phyloP scores from a whole-genome alignment of 768 basidiomycete species.

The Rhizopogon roseolus region DNA sequence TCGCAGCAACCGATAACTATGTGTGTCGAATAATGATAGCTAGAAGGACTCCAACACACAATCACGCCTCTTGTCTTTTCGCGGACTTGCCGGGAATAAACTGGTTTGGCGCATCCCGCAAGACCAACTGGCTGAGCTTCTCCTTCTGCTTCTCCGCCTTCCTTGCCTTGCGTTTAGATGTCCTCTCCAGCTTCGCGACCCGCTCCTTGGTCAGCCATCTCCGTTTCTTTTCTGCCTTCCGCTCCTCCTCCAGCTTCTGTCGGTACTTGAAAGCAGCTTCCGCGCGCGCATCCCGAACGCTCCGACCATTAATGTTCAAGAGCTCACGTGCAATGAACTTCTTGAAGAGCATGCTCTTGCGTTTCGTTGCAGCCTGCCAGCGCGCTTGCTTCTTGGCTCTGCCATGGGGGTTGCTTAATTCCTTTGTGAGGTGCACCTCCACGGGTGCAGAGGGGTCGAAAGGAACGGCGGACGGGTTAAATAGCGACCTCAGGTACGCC shows the following conservation, averaged over 20 bases:
- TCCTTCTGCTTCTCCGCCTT: conserved; percentile 45
- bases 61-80: conserved; percentile 4
- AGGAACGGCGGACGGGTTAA: conserved; percentile 34
- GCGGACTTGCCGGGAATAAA: conserved; percentile 36
- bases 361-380: conserved; percentile 56
- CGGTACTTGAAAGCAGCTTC: conserved; percentile 77
- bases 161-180: conserved; percentile 35
- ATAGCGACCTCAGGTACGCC: conserved; percentile 53
- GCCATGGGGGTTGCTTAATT: conserved; percentile 78
- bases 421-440: conserved; percentile 60
- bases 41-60: background rate
- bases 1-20: background rate
- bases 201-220: conserved; percentile 39
- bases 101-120: conserved; percentile 56
- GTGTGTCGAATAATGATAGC: background rate
- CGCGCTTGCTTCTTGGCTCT: conserved; percentile 78
- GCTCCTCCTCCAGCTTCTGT: conserved; percentile 50
- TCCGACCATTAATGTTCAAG: conserved; percentile 55
- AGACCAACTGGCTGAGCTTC: conserved; percentile 46
- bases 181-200: conserved; percentile 32
- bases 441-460: conserved; percentile 53
- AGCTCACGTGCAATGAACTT: conserved; percentile 52
- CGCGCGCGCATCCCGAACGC: conserved; percentile 55
- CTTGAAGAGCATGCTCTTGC: conserved; percentile 45
- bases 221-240: conserved; percentile 57